These are phyloP conservation scores for Suillus lakei DNA, from an alignment of 768 basidiomycete species.

Conservation along the genomic window DNA sequence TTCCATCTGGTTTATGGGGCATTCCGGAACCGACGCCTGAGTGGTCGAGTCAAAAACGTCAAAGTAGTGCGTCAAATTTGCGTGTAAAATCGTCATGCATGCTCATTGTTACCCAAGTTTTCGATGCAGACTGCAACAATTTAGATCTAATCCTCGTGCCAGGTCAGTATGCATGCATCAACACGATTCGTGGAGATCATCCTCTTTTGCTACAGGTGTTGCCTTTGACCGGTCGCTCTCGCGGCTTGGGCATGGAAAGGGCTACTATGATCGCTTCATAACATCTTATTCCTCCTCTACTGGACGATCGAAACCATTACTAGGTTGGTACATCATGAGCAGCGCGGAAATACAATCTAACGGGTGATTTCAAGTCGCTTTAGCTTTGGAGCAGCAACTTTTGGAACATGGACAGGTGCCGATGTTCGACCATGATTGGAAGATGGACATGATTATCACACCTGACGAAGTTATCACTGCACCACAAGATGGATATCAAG, in stretches of 20 bases:
- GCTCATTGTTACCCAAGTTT: slow-evolving; percentile 22
- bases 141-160: slow-evolving; percentile 73
- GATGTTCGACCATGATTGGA: slow-evolving; percentile 61
- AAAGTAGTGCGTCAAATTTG: slow-evolving; percentile 51
- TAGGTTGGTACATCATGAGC: slow-evolving; percentile 50
- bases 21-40: slow-evolving; percentile 66
- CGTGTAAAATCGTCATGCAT: slow-evolving; percentile 8
- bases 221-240: slow-evolving; percentile 73
- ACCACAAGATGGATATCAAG: not conserved
- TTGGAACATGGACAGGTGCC: slow-evolving; percentile 58
- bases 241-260: slow-evolving; percentile 82
- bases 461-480: slow-evolving; percentile 41
- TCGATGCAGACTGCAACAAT: slow-evolving; percentile 39
- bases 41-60: slow-evolving; percentile 50
- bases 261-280: slow-evolving; percentile 82
- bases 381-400: slow-evolving; percentile 68
- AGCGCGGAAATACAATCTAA: slow-evolving; percentile 21
- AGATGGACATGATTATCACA: slow-evolving; percentile 64
- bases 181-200: not conserved
- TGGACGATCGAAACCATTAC: slow-evolving; percentile 52
- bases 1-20: slow-evolving; percentile 73
- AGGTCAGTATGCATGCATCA: slow-evolving; percentile 44
- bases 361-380: slow-evolving; percentile 51
- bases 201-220: slow-evolving; percentile 51
- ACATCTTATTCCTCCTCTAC: slow-evolving; percentile 50